Evolutionary conservation across 2,329 filamentous ascomycete genomes (phyloP).

Genomic region (Aspergillus intermedius): DNA sequence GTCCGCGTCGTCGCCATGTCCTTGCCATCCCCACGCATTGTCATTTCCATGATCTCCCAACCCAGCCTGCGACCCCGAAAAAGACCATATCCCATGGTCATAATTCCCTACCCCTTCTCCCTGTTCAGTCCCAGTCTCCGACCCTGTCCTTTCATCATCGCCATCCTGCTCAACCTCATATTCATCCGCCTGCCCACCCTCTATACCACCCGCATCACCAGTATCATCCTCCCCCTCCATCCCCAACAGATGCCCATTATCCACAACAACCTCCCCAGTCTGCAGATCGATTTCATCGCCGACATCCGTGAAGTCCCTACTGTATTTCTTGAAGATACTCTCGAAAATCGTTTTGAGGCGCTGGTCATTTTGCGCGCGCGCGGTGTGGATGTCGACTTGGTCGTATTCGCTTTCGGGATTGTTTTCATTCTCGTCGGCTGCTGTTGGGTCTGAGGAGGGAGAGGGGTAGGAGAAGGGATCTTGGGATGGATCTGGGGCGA

Average conservation of each 20-base stretch:
- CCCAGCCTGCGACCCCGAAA: slow-evolving; percentile 3
- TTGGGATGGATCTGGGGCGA: neutral
- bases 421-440: slow-evolving; percentile 6
- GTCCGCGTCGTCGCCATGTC: slow-evolving; percentile 1
- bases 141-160: neutral
- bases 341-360: slow-evolving; percentile 80
- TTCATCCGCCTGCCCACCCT: neutral
- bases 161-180: neutral
- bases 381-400: slow-evolving; percentile 53
- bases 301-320: slow-evolving; percentile 70
- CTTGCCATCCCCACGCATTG: neutral
- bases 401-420: slow-evolving; percentile 14
- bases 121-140: slow-evolving; percentile 4
- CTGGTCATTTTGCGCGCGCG: slow-evolving; percentile 59
- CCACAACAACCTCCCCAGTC: slow-evolving; percentile 74
- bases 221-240: slow-evolving; percentile 54
- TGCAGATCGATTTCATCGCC: slow-evolving; percentile 84
- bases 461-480: too few species aligned
- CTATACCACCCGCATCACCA: slow-evolving; percentile 20
- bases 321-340: slow-evolving; percentile 83
- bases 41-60: too few species aligned
- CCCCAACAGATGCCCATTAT: slow-evolving; percentile 75
- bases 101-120: slow-evolving; percentile 2
- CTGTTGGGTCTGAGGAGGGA: neutral
- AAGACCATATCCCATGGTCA: slow-evolving; percentile 1